These are phyloP conservation scores for Pythium vanterpoolii DNA, from an alignment of 352 stramenopile genomes.

Conservation along the genomic window DNA sequence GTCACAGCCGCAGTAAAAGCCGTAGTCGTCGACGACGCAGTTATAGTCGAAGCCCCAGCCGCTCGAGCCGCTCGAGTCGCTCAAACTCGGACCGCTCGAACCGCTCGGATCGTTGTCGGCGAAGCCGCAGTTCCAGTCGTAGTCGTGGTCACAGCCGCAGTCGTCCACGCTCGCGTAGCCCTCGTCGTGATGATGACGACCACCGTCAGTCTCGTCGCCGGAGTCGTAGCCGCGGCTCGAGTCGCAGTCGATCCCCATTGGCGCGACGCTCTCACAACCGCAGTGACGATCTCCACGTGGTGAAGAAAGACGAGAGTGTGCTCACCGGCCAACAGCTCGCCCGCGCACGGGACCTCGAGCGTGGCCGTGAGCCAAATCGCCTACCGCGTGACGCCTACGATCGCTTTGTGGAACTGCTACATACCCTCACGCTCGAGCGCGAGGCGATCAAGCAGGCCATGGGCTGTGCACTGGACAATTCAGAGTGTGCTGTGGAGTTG, in stretches of 20 bases:
- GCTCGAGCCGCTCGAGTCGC: background rate
- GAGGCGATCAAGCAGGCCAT: constrained; percentile 69
- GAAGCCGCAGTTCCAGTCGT: constrained; percentile 13
- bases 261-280: background rate
- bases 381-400: constrained; percentile 53
- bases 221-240: constrained; percentile 2
- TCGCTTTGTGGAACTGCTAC: constrained; percentile 44
- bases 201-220: background rate
- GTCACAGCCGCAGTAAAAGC: constrained; percentile 26
- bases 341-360: constrained; percentile 58
- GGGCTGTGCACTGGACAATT: constrained; percentile 80
- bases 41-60: constrained; percentile 1
- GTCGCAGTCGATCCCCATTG: constrained; percentile 9
- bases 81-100: background rate
- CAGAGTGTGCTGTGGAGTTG: constrained; percentile 68
- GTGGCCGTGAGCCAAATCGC: constrained; percentile 49
- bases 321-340: constrained; percentile 76
- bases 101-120: background rate
- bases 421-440: constrained; percentile 52
- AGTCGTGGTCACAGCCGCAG: constrained; percentile 2
- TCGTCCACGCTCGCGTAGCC: background rate
- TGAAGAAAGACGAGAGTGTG: constrained; percentile 22
- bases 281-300: background rate
- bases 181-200: background rate
- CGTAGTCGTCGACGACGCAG: constrained; percentile 6